phyloP scores from a whole-genome alignment of 2,329 filamentous ascomycete species.

The Xylaria polymorpha region DNA sequence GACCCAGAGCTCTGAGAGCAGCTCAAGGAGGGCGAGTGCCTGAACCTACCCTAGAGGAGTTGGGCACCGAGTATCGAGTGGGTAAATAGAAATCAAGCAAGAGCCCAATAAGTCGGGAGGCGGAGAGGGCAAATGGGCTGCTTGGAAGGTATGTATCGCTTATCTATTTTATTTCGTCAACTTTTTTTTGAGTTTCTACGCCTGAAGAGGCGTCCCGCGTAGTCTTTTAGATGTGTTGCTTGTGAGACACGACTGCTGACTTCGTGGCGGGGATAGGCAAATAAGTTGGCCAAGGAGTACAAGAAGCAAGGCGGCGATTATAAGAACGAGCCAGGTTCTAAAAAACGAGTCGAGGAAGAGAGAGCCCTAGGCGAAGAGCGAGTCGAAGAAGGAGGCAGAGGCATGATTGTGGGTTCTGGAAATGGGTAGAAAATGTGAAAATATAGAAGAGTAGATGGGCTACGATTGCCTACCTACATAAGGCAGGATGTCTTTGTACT shows the following conservation, averaged over 20 bases:
- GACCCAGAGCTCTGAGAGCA: slow-evolving; percentile 55
- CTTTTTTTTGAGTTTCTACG: neutral
- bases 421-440: too few species aligned
- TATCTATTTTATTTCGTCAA: neutral
- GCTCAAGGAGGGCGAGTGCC: slow-evolving; percentile 53
- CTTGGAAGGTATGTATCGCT: slow-evolving; percentile 50
- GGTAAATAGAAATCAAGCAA: slow-evolving; percentile 54
- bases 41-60: neutral
- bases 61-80: neutral
- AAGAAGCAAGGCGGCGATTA: slow-evolving; percentile 57
- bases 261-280: slow-evolving; percentile 41
- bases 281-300: slow-evolving; percentile 57
- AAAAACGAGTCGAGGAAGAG: slow-evolving; percentile 52
- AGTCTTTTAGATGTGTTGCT: neutral
- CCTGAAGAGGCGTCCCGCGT: neutral
- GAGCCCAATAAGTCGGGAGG: slow-evolving; percentile 57
- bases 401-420: too few species aligned
- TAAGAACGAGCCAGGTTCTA: slow-evolving; percentile 55
- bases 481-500: too few species aligned
- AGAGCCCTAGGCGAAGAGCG: slow-evolving; percentile 4
- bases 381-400: slow-evolving; percentile 30
- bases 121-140: slow-evolving; percentile 54
- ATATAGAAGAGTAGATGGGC: too few species aligned
- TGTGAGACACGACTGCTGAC: neutral
- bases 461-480: too few species aligned